Evolutionary conservation across 1,139 yeast genomes (phyloP).

Genomic region (Yamadazyma epiphylla): DNA sequence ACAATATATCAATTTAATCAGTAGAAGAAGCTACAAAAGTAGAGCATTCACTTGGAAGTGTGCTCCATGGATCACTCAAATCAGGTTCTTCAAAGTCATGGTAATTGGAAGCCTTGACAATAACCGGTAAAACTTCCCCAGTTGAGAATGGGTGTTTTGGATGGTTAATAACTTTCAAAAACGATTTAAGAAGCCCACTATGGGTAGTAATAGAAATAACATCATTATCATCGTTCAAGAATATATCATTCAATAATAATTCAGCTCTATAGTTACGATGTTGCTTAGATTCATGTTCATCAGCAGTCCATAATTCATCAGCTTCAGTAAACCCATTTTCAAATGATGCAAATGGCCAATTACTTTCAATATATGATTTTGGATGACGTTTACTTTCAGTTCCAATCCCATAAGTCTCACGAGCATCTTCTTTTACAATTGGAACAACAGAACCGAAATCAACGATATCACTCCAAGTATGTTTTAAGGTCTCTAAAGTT

Average conservation of each 20-base stretch:
- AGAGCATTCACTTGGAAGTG: constrained; percentile 12
- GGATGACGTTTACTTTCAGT: constrained; percentile 33
- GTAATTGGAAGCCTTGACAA: constrained; percentile 12
- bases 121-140: constrained; percentile 21
- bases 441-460: constrained; percentile 16
- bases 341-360: constrained; percentile 24
- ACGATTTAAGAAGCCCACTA: constrained; percentile 28
- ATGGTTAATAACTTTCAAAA: constrained; percentile 26
- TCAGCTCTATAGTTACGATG: constrained; percentile 27
- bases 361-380: constrained; percentile 18
- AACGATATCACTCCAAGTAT: constrained; percentile 22
- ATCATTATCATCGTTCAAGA: constrained; percentile 19
- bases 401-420: constrained; percentile 38
- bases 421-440: constrained; percentile 26
- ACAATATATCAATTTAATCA: not conserved
- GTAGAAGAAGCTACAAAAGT: not conserved
- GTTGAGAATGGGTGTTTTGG: constrained; percentile 17
- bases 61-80: constrained; percentile 13
- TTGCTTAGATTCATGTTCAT: constrained; percentile 21
- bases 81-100: constrained; percentile 8
- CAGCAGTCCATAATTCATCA: constrained; percentile 26
- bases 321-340: constrained; percentile 25
- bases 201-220: constrained; percentile 34
- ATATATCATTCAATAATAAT: constrained; percentile 27
- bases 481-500: constrained; percentile 30